Evolutionary conservation across 257 asterid species (phyloP).

Genomic region (Agastache rugosa): DNA sequence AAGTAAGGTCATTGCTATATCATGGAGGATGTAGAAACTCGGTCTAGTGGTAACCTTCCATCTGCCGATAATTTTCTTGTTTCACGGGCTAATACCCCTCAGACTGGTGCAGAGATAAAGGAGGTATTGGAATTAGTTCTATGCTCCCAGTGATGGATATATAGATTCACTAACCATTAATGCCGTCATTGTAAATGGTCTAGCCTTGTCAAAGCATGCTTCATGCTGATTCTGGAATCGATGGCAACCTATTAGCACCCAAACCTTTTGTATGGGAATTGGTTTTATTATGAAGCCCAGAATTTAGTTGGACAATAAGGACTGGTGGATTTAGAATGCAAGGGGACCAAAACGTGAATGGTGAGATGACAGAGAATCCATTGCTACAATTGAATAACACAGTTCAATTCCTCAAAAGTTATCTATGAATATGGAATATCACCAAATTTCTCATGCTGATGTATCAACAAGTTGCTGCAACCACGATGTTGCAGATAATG

Average conservation of each 20-base stretch:
- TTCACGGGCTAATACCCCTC: slow-evolving; percentile 16
- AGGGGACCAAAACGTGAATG: not conserved
- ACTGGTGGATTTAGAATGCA: not conserved
- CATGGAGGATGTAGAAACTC: slow-evolving; percentile 30
- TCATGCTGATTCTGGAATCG: slow-evolving; percentile 13
- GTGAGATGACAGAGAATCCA: slow-evolving; percentile 12
- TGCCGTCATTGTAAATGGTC: not conserved
- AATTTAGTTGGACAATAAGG: slow-evolving; percentile 1
- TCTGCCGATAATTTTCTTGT: slow-evolving; percentile 21
- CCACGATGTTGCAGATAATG: not conserved
- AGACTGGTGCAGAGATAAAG: slow-evolving; percentile 17
- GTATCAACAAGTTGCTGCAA: not conserved
- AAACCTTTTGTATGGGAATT: slow-evolving; percentile 10
- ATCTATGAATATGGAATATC: not conserved
- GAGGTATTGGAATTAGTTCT: slow-evolving; percentile 10
- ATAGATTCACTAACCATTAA: not conserved
- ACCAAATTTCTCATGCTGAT: not conserved
- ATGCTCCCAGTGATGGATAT: slow-evolving; percentile 13
- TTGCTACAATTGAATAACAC: not conserved
- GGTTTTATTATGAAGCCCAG: not conserved
- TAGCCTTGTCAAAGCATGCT: slow-evolving; percentile 4
- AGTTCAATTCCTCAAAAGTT: not conserved
- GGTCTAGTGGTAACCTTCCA: slow-evolving; percentile 25
- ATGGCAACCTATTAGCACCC: not conserved
- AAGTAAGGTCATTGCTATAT: slow-evolving; percentile 34